Evolutionary conservation across 73 alveolate species (phyloP), one percentile per base, ranked within the genome.

Genomic region (Effrenium voratum): DNA sequence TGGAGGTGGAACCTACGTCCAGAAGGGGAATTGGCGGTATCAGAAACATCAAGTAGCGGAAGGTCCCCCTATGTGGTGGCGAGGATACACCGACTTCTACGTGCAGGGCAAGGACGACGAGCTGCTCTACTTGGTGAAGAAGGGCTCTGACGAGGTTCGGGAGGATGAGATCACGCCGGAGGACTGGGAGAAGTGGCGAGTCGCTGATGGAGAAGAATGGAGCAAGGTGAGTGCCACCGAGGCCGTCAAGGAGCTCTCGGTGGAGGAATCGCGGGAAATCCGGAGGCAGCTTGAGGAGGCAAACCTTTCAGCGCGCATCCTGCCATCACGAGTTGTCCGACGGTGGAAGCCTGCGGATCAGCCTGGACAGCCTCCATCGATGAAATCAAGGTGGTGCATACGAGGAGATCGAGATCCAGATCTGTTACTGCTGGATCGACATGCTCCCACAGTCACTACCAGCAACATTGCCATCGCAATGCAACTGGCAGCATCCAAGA

Each of bases 271-370:
- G 0, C 15, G 52, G 32, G 59, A 3, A 8, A 50, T 83, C 0
- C 73, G 43, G 5, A n/a, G 41, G 1, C 32, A 34, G 40, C 57
- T 83, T 5, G 1, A 13, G 1, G 93, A 34, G 15, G 12, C 43
- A 0, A 52, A 52, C n/a, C 40, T 34, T 26, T 22, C 13, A 0
- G 24, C 24, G 2, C 24, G 92, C 5, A 81, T 81, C 0, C 1
- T 81, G 40, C 92, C 92, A 1, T 81, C 92, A 0, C 34, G 93
- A 3, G 28, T 83, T 34, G 93, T 83, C 5, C 77, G 93, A 0
- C 4, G 93, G 10, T 34, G 75, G 93, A 83, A 83, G 40, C 93
- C 93, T 1, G 77, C 77, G 0, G 93, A 83, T 15, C 93, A 83
- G 32, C 93, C 93, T 1, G 93, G 93, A 0, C 34, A 49, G 3